These are phyloP conservation scores for Paraphoma chrysanthemicola DNA, from an alignment of 2,329 filamentous ascomycete species.

Conservation along the genomic window DNA sequence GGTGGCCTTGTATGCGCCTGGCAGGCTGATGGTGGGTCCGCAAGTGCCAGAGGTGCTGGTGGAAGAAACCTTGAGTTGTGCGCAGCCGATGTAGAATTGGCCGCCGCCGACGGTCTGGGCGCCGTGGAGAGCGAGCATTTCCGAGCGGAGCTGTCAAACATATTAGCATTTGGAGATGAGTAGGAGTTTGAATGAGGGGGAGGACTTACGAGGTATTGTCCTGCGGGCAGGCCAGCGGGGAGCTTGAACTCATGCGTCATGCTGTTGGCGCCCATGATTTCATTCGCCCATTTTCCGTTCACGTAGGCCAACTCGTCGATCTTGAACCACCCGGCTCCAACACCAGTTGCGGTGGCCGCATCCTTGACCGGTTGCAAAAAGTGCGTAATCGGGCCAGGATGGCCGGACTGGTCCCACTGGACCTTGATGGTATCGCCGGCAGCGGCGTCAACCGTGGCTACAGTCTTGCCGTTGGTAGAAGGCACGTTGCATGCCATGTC, in stretches of 20 bases:
- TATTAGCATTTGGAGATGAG: neutral
- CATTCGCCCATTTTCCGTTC: conserved; percentile 42
- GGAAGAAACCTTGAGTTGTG: conserved; percentile 54
- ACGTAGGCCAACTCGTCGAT: conserved; percentile 41
- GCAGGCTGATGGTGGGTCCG: conserved; percentile 49
- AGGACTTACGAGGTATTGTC: conserved; percentile 40
- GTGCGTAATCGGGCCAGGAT: conserved; percentile 46
- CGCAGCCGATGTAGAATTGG: conserved; percentile 54
- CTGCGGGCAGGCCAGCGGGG: conserved; percentile 49
- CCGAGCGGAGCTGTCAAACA: conserved; percentile 3
- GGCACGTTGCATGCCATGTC: conserved; percentile 47
- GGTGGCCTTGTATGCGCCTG: conserved; percentile 46
- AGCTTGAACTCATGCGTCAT: conserved; percentile 47
- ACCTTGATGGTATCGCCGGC: conserved; percentile 44
- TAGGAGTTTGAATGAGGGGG: neutral
- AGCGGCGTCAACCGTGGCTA: conserved; percentile 34
- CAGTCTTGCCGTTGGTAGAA: conserved; percentile 18
- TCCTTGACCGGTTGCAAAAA: conserved; percentile 62
- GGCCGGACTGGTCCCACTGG: conserved; percentile 40
- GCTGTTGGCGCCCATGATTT: conserved; percentile 48
- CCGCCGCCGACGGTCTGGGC: conserved; percentile 44
- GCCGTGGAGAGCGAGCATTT: conserved; percentile 44
- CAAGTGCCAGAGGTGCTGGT: conserved; percentile 43
- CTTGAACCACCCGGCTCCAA: conserved; percentile 47
- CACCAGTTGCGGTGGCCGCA: conserved; percentile 42